Percentiles rank a stretch among this genome's conserved stretches.
Evolutionary conservation across 2,329 filamentous ascomycete species (phyloP).

Genomic region (Cladorrhinum sp.): DNA sequence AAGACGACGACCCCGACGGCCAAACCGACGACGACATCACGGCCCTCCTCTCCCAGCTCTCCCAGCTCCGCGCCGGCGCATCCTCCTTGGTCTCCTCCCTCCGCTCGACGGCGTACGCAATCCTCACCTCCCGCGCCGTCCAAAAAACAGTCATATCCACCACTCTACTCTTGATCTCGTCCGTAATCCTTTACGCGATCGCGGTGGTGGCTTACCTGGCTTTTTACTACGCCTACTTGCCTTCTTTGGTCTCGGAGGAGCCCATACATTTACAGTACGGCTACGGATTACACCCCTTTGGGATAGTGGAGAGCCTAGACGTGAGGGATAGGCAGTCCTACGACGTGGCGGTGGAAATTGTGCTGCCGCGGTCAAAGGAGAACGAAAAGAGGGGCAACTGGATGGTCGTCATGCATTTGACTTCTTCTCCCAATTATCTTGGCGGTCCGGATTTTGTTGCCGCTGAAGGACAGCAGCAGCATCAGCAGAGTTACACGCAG

Average conservation of each 20-base stretch:
- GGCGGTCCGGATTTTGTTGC: no score
- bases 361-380: slow-evolving; percentile 70
- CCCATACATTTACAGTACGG: slow-evolving; percentile 59
- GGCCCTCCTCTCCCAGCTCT: background rate
- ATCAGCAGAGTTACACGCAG: background rate
- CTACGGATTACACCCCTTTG: slow-evolving; percentile 54
- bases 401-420: slow-evolving; percentile 78
- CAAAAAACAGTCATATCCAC: slow-evolving; percentile 49
- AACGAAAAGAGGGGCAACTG: slow-evolving; percentile 86
- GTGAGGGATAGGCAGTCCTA: slow-evolving; percentile 75
- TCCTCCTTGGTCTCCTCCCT: background rate
- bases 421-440: slow-evolving; percentile 4
- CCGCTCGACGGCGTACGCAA: slow-evolving; percentile 28
- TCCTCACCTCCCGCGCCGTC: slow-evolving; percentile 49
- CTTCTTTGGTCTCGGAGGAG: slow-evolving; percentile 50
- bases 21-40: background rate
- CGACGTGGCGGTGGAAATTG: slow-evolving; percentile 73
- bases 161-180: slow-evolving; percentile 42
- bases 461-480: background rate
- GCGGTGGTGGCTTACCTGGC: slow-evolving; percentile 49
- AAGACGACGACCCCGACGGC: background rate
- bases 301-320: slow-evolving; percentile 43
- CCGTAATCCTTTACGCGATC: slow-evolving; percentile 44
- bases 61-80: background rate
- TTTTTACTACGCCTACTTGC: slow-evolving; percentile 57